phyloP scores from a whole-genome alignment of 495 filamentous ascomycete genomes.

The Xylaria scruposa region DNA sequence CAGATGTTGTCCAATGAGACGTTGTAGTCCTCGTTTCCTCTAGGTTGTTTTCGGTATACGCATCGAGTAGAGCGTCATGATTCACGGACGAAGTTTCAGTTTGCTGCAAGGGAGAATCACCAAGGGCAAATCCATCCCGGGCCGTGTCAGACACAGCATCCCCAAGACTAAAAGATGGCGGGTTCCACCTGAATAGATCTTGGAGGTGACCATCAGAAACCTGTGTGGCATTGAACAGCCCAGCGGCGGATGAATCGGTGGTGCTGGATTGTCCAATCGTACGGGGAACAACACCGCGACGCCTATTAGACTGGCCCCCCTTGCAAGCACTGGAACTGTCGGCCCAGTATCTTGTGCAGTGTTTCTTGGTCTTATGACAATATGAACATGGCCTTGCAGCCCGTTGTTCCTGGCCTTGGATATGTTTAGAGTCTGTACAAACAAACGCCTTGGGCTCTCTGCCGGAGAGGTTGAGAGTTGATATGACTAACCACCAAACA shows the following conservation, averaged over 20 bases:
- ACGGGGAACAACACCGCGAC: neutral
- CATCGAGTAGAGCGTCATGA: no score
- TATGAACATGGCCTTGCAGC: conserved; percentile 36
- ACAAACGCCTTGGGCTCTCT: neutral
- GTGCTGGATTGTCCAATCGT: neutral
- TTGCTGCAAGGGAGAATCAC: neutral
- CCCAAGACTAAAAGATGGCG: neutral
- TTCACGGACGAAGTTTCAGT: no score
- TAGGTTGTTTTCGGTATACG: no score
- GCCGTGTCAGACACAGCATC: neutral
- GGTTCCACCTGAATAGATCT: neutral
- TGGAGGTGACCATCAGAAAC: neutral
- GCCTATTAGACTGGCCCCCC: neutral
- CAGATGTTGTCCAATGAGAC: no score
- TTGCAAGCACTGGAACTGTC: neutral
- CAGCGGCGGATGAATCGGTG: neutral
- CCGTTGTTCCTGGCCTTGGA: neutral
- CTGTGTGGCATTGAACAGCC: neutral
- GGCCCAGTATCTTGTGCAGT: conserved; percentile 42
- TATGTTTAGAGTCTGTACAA: conserved; percentile 1
- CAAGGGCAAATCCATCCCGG: neutral
- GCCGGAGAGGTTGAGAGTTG: conserved; percentile 1
- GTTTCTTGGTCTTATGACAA: conserved; percentile 43
- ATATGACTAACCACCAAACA: conserved; percentile 6
- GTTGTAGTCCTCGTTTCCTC: no score